A percentile compares a stretch with the other conserved stretches of the same genome.
Conservation (phyloP, 2,329 filamentous ascomycete genomes). For the Colletotrichum tabaci region DNA sequence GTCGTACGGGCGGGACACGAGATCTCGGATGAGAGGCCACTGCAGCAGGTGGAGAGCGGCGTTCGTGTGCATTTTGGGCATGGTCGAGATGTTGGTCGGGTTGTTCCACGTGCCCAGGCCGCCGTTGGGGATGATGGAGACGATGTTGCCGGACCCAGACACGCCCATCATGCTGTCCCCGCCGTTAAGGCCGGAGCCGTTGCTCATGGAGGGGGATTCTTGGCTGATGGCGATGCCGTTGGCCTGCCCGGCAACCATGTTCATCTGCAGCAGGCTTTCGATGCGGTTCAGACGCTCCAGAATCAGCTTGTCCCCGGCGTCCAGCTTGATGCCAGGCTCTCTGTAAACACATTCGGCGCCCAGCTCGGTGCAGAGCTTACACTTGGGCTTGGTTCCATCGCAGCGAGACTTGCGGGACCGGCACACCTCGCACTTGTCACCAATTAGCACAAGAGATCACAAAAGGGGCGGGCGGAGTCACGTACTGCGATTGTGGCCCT, state of each 20-base stretch:
- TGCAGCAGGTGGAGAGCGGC: conserved; percentile 84
- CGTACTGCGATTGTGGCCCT: conserved; percentile 77
- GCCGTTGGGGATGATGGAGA: conserved; percentile 71
- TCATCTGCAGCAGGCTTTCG: conserved; percentile 83
- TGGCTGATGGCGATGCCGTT: conserved; percentile 71
- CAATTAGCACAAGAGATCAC: conserved; percentile 20
- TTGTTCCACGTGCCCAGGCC: conserved; percentile 82
- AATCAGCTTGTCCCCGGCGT: conserved; percentile 89
- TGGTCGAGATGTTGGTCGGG: conserved; percentile 81
- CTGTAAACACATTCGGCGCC: conserved; percentile 88
- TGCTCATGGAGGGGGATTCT: conserved; percentile 76
- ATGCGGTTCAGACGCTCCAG: conserved; percentile 84
- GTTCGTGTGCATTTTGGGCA: conserved; percentile 89
- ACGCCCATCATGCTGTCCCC: conserved; percentile 67
- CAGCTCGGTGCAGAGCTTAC: conserved; percentile 85
- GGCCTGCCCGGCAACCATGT: conserved; percentile 65
- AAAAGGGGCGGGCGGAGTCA: conserved; percentile 40
- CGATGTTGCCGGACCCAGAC: conserved; percentile 61
- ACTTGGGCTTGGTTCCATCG: conserved; percentile 85
- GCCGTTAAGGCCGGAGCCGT: conserved; percentile 72
- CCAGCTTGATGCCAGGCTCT: conserved; percentile 88
- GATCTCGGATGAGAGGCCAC: conserved; percentile 84
- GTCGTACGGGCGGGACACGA: conserved; percentile 84
- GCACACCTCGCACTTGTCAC: conserved; percentile 82
- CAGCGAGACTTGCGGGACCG: conserved; percentile 85